Conservation (phyloP, 495 filamentous ascomycete genomes). For the Margaritispora aquatica region DNA sequence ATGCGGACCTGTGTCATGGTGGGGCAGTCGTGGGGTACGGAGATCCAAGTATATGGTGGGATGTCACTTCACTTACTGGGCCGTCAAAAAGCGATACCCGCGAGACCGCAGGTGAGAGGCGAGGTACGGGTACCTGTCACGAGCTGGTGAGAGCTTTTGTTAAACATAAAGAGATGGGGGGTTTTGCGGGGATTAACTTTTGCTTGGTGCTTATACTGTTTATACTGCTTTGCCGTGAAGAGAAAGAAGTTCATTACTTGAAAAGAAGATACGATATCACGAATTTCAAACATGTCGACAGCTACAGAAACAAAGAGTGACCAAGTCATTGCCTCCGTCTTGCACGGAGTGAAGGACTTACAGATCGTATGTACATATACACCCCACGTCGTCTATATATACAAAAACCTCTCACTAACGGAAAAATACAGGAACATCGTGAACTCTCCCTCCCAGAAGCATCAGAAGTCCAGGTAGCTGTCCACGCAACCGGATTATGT, state of each 20-base stretch:
- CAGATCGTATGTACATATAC: slow-evolving; percentile 35
- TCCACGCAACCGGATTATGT: slow-evolving; percentile 58
- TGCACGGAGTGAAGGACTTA: slow-evolving; percentile 63
- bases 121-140: too few species aligned
- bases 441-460: slow-evolving; percentile 36
- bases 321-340: slow-evolving; percentile 55
- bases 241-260: too few species aligned
- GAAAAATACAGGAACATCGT: slow-evolving; percentile 14
- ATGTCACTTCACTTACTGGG: background rate
- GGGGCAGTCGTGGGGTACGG: background rate
- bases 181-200: background rate
- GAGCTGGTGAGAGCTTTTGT: background rate
- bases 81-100: slow-evolving; percentile 11
- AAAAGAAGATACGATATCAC: too few species aligned
- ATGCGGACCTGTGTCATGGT: background rate
- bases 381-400: background rate
- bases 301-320: background rate
- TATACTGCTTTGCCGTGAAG: background rate
- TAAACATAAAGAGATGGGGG: background rate
- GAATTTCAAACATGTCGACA: background rate
- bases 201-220: background rate
- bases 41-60: too few species aligned
- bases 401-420: slow-evolving; percentile 1
- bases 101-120: background rate
- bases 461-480: slow-evolving; percentile 50